These are phyloP conservation scores for Calocybe gangraenosa DNA, from an alignment of 768 basidiomycete species.

Conservation along the genomic window DNA sequence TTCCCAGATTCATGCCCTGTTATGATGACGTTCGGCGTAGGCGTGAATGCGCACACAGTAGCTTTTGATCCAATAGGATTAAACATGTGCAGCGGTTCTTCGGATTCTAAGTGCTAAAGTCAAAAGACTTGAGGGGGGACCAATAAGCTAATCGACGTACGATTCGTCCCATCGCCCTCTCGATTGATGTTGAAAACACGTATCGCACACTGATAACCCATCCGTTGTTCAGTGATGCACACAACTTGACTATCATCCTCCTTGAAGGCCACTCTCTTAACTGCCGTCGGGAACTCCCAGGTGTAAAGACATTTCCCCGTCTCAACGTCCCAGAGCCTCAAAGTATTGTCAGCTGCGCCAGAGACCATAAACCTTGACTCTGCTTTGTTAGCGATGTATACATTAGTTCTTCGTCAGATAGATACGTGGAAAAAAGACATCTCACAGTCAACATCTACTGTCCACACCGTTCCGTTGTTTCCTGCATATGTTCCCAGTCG, in stretches of 20 bases:
- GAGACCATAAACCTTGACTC: constrained; percentile 84
- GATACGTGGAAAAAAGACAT: constrained; percentile 12
- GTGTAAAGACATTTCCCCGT: constrained; percentile 90
- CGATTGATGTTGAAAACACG: constrained; percentile 86
- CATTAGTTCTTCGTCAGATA: not conserved
- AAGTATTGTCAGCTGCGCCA: constrained; percentile 90
- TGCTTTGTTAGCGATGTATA: constrained; percentile 32
- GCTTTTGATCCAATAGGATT: constrained; percentile 91
- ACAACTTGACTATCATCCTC: constrained; percentile 81
- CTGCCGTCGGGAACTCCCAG: constrained; percentile 98
- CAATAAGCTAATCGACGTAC: constrained; percentile 43
- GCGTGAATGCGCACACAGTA: constrained; percentile 92
- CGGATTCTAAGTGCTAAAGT: constrained; percentile 50
- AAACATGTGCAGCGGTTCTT: constrained; percentile 75
- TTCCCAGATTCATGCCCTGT: constrained; percentile 98
- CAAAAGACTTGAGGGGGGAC: not conserved
- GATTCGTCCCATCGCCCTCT: constrained; percentile 75
- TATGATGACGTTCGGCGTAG: constrained; percentile 71
- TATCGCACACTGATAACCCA: constrained; percentile 89
- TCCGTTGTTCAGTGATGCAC: constrained; percentile 95
- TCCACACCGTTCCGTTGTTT: constrained; percentile 96
- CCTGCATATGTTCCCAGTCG: constrained; percentile 94
- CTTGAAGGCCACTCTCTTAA: constrained; percentile 92
- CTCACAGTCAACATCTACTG: constrained; percentile 93
- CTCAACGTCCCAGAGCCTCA: constrained; percentile 86